phyloP scores from a whole-genome alignment of 768 basidiomycete genomes.

The Mrakia hoshinonis region DNA sequence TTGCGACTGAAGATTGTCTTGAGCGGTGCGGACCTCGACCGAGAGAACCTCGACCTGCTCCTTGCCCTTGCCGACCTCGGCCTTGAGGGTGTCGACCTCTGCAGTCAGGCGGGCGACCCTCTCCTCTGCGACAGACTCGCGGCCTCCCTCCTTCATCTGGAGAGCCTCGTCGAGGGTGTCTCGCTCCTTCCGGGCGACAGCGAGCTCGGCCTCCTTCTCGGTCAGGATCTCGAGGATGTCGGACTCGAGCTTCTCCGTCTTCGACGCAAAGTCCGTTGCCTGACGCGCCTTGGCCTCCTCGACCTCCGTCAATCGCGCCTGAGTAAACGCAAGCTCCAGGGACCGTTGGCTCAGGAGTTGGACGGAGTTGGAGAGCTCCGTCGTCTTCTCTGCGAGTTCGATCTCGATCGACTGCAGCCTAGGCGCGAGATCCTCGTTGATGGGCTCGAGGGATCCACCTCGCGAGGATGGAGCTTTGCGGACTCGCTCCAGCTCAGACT shows the following conservation, averaged over 20 bases:
- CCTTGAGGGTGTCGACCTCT: slow-evolving; percentile 43
- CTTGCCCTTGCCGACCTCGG: slow-evolving; percentile 28
- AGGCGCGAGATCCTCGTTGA: slow-evolving; percentile 10
- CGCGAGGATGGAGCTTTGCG: neutral
- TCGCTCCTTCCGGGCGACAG: slow-evolving; percentile 4
- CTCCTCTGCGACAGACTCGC: neutral
- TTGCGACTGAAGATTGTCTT: slow-evolving; percentile 57
- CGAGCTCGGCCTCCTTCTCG: slow-evolving; percentile 7
- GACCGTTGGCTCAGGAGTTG: neutral
- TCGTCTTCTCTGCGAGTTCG: neutral
- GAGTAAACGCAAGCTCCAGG: neutral
- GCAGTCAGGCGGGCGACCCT: neutral
- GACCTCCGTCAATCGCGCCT: neutral
- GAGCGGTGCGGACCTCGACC: slow-evolving; percentile 52
- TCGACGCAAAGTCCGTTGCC: slow-evolving; percentile 9
- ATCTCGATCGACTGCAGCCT: neutral
- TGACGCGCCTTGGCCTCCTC: slow-evolving; percentile 17
- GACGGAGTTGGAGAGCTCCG: neutral
- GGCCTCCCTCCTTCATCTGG: slow-evolving; percentile 7
- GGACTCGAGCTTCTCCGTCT: slow-evolving; percentile 47
- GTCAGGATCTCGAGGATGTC: slow-evolving; percentile 50
- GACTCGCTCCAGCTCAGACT: slow-evolving; percentile 1
- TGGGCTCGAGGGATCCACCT: neutral
- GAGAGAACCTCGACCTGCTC: slow-evolving; percentile 43
- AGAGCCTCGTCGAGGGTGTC: slow-evolving; percentile 2